Conservation (phyloP, 371 early-diverging fungal species). For the Dichotomocladium elegans region DNA sequence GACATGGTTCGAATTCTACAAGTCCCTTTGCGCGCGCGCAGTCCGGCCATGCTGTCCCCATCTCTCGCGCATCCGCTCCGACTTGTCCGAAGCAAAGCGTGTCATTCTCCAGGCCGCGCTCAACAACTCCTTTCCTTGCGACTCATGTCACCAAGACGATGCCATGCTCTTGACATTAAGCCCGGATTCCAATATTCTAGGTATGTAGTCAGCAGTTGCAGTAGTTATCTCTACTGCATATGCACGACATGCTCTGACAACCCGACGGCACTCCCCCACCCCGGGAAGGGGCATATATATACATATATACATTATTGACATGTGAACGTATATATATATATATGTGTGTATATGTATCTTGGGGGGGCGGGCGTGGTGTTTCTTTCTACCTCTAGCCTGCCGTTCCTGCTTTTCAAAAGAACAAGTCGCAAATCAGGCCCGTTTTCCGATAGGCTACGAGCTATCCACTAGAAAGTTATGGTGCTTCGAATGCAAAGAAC, state of each 20-base stretch:
- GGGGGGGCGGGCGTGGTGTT: no score
- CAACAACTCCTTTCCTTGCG: slow-evolving; percentile 13
- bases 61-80: slow-evolving; percentile 12
- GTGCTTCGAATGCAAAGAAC: slow-evolving; percentile 28
- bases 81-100: slow-evolving; percentile 20
- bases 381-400: no score
- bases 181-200: slow-evolving; percentile 13
- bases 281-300: no score
- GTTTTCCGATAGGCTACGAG: no score
- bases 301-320: no score
- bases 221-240: no score
- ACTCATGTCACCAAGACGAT: slow-evolving; percentile 19
- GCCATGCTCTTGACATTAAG: slow-evolving; percentile 23
- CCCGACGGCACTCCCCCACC: no score
- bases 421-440: slow-evolving; percentile 29
- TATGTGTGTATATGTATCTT: no score
- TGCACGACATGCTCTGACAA: no score
- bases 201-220: no score
- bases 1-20: slow-evolving; percentile 23
- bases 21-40: slow-evolving; percentile 3
- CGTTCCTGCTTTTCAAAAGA: slow-evolving; percentile 10
- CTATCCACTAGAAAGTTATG: slow-evolving; percentile 16
- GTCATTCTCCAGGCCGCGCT: slow-evolving; percentile 13
- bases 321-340: no score
- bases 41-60: slow-evolving; percentile 12